phyloP scores from a whole-genome alignment of 2,329 filamentous ascomycete genomes.

The Colletotrichum liaoningense region DNA sequence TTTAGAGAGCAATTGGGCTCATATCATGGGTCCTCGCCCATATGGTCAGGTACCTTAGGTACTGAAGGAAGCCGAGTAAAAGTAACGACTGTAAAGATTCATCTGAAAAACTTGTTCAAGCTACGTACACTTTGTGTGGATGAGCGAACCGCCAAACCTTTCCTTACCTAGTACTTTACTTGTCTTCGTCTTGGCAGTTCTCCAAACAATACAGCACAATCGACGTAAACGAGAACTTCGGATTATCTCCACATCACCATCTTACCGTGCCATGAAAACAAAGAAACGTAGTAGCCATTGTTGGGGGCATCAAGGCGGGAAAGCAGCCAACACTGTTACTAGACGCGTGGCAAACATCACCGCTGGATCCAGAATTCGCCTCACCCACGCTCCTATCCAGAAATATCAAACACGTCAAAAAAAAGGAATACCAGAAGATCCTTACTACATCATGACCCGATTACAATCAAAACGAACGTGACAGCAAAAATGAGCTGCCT shows the following conservation, averaged over 20 bases:
- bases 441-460: too few relatives aligned
- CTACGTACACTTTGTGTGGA: not conserved
- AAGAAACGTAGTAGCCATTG: too few relatives aligned
- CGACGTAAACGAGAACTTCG: not conserved
- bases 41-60: not conserved
- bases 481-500: too few relatives aligned
- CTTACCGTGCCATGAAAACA: too few relatives aligned
- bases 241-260: not conserved
- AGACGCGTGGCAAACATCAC: too few relatives aligned
- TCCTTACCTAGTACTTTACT: not conserved
- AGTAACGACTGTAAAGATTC: not conserved
- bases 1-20: not conserved
- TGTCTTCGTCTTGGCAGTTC: not conserved
- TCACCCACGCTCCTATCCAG: too few relatives aligned
- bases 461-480: too few relatives aligned
- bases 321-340: too few relatives aligned
- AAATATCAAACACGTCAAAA: rapidly evolving
- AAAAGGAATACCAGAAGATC: too few relatives aligned
- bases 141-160: not conserved
- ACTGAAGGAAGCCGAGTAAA: not conserved
- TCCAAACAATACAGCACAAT: not conserved
- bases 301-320: too few relatives aligned
- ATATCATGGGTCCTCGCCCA: not conserved
- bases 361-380: too few relatives aligned
- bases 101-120: not conserved